phyloP scores from a whole-genome alignment of 441 rosid genomes.

The Pelargonium citronellum region DNA sequence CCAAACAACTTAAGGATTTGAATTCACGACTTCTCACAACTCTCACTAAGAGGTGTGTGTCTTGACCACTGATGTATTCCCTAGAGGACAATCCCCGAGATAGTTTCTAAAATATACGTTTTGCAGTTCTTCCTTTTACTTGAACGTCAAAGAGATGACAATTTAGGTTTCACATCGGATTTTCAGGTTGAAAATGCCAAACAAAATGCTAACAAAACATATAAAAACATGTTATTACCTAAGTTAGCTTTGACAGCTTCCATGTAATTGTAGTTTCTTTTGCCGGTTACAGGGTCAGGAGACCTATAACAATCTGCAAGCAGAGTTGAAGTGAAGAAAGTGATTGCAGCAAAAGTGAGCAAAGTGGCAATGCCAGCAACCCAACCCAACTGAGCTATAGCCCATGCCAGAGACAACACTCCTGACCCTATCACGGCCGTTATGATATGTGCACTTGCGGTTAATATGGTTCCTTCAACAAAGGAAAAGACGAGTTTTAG shows the following conservation, averaged over 20 bases:
- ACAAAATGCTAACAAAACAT: too few species aligned
- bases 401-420: slow-evolving; percentile 15
- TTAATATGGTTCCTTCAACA: slow-evolving; percentile 2
- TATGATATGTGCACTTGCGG: slow-evolving; percentile 16
- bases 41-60: too few species aligned
- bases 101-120: too few species aligned
- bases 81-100: too few species aligned
- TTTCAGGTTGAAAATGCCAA: too few species aligned
- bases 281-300: slow-evolving; percentile 67
- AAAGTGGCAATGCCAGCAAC: slow-evolving; percentile 10
- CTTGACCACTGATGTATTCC: too few species aligned
- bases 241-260: slow-evolving; percentile 64
- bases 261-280: slow-evolving; percentile 77
- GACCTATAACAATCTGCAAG: slow-evolving; percentile 73
- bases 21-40: too few species aligned
- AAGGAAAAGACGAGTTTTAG: neutral
- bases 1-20: too few species aligned
- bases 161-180: too few species aligned
- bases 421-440: slow-evolving; percentile 11
- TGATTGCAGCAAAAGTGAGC: slow-evolving; percentile 49
- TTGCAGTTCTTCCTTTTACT: too few species aligned
- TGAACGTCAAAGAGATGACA: too few species aligned
- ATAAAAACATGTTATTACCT: slow-evolving; percentile 29
- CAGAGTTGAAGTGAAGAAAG: slow-evolving; percentile 62
- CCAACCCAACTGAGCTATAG: slow-evolving; percentile 12